Conservation (phyloP, 2,329 filamentous ascomycete genomes). For the Ophiocordyceps unilateralis region DNA sequence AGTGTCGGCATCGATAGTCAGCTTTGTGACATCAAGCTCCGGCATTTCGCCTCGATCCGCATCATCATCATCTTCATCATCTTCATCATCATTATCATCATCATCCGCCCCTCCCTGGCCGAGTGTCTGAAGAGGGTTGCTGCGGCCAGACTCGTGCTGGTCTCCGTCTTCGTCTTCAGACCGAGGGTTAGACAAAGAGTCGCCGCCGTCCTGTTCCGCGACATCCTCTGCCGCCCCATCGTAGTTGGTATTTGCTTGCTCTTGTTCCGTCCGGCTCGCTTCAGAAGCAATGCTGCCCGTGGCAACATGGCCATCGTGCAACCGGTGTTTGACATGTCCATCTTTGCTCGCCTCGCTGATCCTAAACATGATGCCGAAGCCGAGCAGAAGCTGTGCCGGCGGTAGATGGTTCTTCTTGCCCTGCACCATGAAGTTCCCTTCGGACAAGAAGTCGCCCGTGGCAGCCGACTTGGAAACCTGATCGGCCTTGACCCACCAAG, state of each 20-base stretch:
- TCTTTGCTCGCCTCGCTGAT: constrained; percentile 77
- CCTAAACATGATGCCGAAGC: constrained; percentile 74
- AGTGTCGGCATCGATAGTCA: constrained; percentile 2
- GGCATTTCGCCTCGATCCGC: constrained; percentile 9
- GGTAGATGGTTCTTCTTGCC: constrained; percentile 87
- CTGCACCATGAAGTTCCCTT: constrained; percentile 63
- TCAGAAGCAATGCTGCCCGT: too few relatives aligned
- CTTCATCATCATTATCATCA: constrained; percentile 3
- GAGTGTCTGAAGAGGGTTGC: constrained; percentile 19
- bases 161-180: constrained; percentile 14
- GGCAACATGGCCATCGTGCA: constrained; percentile 12
- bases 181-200: constrained; percentile 13
- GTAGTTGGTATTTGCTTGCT: not conserved
- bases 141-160: constrained; percentile 13
- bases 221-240: constrained; percentile 7
- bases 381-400: constrained; percentile 71
- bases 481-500: constrained; percentile 85
- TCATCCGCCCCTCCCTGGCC: constrained; percentile 10
- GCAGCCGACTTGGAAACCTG: constrained; percentile 78
- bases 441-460: constrained; percentile 61
- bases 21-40: constrained; percentile 8
- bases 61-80: constrained; percentile 9
- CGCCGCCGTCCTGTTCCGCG: constrained; percentile 10
- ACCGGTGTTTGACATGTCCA: constrained; percentile 55
- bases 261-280: not conserved